A percentile compares a stretch with the other conserved stretches of the same genome.
These are phyloP conservation scores for Thraustotheca clavata DNA, from an alignment of 352 stramenopile species.

Conservation along the genomic window DNA sequence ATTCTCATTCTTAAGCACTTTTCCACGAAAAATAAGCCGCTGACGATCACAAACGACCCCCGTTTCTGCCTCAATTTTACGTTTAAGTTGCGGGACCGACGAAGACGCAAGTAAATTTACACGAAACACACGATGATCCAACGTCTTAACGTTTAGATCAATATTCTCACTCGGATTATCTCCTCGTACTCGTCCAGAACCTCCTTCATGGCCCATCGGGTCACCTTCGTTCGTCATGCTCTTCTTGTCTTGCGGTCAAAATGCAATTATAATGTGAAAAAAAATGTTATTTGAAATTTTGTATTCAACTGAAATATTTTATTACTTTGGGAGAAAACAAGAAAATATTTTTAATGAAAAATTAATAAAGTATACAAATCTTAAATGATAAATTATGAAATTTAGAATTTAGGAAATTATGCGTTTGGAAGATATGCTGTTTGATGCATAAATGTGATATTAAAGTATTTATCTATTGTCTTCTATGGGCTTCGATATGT, in stretches of 20 bases:
- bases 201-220: not conserved
- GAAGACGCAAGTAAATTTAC: conserved; percentile 52
- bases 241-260: not conserved
- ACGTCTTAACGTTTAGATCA: conserved; percentile 64
- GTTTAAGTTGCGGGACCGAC: conserved; percentile 70
- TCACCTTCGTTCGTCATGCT: not conserved
- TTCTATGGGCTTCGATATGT: no score
- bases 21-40: conserved; percentile 76
- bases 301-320: no score
- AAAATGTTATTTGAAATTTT: no score
- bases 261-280: no score
- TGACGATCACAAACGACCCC: conserved; percentile 64
- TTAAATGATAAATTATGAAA: no score
- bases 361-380: no score
- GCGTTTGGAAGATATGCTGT: no score
- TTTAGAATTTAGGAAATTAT: no score
- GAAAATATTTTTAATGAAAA: no score
- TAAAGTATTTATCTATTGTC: no score
- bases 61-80: conserved; percentile 52
- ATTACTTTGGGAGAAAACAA: no score
- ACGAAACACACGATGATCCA: conserved; percentile 75
- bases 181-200: not conserved
- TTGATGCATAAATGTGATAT: no score
- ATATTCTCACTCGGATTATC: not conserved
- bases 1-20: conserved; percentile 84